Conservation (phyloP, 2,329 filamentous ascomycete genomes). For the Colletotrichum sp. region DNA sequence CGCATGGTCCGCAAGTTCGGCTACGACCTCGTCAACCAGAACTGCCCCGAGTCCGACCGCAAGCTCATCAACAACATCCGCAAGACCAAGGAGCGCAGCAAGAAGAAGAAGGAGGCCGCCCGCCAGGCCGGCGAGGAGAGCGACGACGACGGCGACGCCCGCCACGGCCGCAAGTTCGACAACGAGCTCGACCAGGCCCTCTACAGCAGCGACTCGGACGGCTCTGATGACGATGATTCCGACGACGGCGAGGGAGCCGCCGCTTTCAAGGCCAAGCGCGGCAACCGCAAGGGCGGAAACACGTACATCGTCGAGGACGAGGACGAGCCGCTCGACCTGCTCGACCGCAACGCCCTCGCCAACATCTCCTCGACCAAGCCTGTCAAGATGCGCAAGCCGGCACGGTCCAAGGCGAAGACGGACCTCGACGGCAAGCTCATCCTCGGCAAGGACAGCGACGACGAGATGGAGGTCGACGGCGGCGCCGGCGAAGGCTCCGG, state of each 20-base stretch:
- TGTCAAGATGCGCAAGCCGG: conserved; percentile 63
- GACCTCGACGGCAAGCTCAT: conserved; percentile 84
- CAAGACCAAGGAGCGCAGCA: conserved; percentile 90
- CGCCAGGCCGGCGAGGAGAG: conserved; percentile 63
- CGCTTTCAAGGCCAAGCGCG: conserved; percentile 48
- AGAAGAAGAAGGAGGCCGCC: conserved; percentile 81
- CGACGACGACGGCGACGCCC: conserved; percentile 54
- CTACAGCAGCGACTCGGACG: conserved; percentile 77
- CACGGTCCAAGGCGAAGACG: conserved; percentile 69
- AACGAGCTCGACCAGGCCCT: conserved; percentile 97
- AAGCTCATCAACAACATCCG: conserved; percentile 95
- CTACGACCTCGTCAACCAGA: conserved; percentile 76
- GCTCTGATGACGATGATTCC: conserved; percentile 67
- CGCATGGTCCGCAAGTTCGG: conserved; percentile 93
- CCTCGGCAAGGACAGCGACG: conserved; percentile 64
- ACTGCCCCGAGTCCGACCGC: conserved; percentile 84
- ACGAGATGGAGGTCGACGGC: conserved; percentile 69
- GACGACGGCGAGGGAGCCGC: conserved; percentile 51
- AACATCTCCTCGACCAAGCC: conserved; percentile 94
- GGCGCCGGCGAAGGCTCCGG: conserved; percentile 56
- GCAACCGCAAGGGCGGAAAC: conserved; percentile 65
- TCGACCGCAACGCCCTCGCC: conserved; percentile 86
- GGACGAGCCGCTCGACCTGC: conserved; percentile 91
- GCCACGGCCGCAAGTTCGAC: conserved; percentile 72
- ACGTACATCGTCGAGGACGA: conserved; percentile 94